A percentile compares a stretch with the other conserved stretches of the same genome.
Conservation (phyloP, 2,329 filamentous ascomycete genomes). For the Pseudogymnoascus sp. region DNA sequence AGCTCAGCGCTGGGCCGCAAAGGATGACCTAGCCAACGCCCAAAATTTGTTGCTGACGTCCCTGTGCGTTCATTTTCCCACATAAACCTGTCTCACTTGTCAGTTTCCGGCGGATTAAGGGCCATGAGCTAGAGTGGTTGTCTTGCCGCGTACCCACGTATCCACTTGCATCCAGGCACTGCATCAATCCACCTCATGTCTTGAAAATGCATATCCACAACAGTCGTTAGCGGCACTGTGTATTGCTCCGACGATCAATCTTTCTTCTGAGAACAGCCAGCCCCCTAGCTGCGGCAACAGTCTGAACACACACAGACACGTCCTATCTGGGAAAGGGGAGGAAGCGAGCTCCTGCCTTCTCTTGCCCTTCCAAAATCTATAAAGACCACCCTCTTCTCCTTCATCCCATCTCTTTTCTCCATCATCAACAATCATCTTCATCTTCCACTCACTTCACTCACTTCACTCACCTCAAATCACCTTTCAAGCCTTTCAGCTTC, state of each 20-base stretch:
- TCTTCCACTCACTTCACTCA: slow-evolving; percentile 1
- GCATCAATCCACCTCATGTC: neutral
- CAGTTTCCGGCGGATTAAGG: neutral
- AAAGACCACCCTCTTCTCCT: slow-evolving; percentile 1
- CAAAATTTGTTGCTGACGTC: neutral
- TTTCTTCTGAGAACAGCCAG: neutral
- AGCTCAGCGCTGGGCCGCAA: neutral
- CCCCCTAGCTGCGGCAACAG: too few relatives aligned
- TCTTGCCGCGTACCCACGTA: neutral
- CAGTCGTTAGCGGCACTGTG: neutral
- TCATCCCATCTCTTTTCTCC: neutral
- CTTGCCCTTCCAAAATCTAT: neutral
- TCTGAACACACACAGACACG: neutral
- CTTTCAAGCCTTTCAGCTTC: slow-evolving; percentile 5
- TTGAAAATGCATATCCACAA: neutral
- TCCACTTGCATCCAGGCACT: neutral
- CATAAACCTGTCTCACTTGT: neutral
- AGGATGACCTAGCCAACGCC: neutral
- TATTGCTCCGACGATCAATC: neutral
- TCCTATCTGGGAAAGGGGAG: neutral
- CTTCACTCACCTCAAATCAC: slow-evolving; percentile 3
- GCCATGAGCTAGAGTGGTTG: neutral
- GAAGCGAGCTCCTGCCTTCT: neutral
- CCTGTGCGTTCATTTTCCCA: neutral
- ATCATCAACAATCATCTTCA: neutral